Conservation (phyloP, 2,329 filamentous ascomycete genomes). For the Aspergillus bombycis region DNA sequence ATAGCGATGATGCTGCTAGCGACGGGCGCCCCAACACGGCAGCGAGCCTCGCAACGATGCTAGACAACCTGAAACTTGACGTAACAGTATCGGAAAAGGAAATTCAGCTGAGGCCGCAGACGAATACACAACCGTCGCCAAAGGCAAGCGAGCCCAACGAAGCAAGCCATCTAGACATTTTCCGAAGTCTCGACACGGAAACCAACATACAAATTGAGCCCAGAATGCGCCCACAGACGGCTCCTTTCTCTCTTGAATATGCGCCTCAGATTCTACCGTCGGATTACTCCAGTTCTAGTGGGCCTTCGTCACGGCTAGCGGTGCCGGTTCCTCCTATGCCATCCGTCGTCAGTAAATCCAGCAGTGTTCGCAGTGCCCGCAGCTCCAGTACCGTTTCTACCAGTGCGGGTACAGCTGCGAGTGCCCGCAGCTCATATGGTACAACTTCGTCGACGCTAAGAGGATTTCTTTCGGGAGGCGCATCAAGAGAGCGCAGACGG, state of each 20-base stretch:
- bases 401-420: slow-evolving; percentile 33
- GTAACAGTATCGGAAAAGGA: slow-evolving; percentile 36
- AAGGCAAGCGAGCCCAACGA: slow-evolving; percentile 5
- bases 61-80: slow-evolving; percentile 42
- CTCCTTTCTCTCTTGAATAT: slow-evolving; percentile 24
- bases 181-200: slow-evolving; percentile 22
- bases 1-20: slow-evolving; percentile 37
- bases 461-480: slow-evolving; percentile 36
- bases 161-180: slow-evolving; percentile 23
- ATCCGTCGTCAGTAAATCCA: slow-evolving; percentile 29
- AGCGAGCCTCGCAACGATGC: slow-evolving; percentile 41
- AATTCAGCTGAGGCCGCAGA: slow-evolving; percentile 24
- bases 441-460: slow-evolving; percentile 40
- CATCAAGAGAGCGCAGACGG: slow-evolving; percentile 33
- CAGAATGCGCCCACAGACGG: slow-evolving; percentile 29
- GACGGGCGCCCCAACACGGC: slow-evolving; percentile 44
- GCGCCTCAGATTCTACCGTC: slow-evolving; percentile 23
- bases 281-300: slow-evolving; percentile 26
- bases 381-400: slow-evolving; percentile 42
- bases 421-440: slow-evolving; percentile 39
- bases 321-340: slow-evolving; percentile 37
- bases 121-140: slow-evolving; percentile 16
- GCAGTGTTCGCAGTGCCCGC: slow-evolving; percentile 41
- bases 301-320: slow-evolving; percentile 31
- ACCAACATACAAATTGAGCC: slow-evolving; percentile 23